Evolutionary conservation across 2,329 filamentous ascomycete species (phyloP).

Genomic region (Pseudonectria foliicola): DNA sequence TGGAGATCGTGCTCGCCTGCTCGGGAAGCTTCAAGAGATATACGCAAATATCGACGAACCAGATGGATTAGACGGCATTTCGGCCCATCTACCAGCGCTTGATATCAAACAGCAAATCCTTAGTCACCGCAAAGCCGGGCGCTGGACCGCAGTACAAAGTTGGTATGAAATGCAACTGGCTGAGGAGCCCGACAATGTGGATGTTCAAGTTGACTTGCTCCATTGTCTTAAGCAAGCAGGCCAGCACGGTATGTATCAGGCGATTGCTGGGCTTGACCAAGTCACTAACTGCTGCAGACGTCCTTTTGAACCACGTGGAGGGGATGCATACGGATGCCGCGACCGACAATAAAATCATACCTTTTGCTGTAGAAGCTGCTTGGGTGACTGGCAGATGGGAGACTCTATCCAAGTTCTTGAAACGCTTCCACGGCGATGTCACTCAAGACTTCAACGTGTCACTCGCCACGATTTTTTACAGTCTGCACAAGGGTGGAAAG

Average conservation of each 20-base stretch:
- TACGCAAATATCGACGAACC: constrained; percentile 98
- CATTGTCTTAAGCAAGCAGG: constrained; percentile 92
- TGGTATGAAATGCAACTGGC: constrained; percentile 94
- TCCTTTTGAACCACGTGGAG: constrained; percentile 79
- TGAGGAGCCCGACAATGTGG: constrained; percentile 66
- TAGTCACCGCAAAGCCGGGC: constrained; percentile 84
- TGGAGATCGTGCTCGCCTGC: constrained; percentile 55
- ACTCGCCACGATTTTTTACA: constrained; percentile 54
- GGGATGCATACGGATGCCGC: constrained; percentile 53
- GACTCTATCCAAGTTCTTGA: constrained; percentile 61
- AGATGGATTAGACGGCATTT: constrained; percentile 92
- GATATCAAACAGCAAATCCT: constrained; percentile 90
- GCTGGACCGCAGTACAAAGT: constrained; percentile 91
- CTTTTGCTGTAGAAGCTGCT: constrained; percentile 83
- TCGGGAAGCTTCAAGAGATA: constrained; percentile 80
- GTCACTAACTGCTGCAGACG: constrained; percentile 47
- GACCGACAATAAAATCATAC: constrained; percentile 58
- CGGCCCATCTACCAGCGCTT: constrained; percentile 75
- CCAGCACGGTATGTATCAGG: constrained; percentile 68
- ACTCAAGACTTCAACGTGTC: constrained; percentile 70
- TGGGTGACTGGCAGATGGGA: constrained; percentile 85
- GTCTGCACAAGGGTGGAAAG: constrained; percentile 47
- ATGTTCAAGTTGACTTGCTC: constrained; percentile 76
- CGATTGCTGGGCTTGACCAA: neutral
- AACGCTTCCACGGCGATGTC: constrained; percentile 42